A percentile compares a stretch with the other conserved stretches of the same genome.
Conservation (phyloP, 306 rosid species). For the Quercus aquifolioides region DNA sequence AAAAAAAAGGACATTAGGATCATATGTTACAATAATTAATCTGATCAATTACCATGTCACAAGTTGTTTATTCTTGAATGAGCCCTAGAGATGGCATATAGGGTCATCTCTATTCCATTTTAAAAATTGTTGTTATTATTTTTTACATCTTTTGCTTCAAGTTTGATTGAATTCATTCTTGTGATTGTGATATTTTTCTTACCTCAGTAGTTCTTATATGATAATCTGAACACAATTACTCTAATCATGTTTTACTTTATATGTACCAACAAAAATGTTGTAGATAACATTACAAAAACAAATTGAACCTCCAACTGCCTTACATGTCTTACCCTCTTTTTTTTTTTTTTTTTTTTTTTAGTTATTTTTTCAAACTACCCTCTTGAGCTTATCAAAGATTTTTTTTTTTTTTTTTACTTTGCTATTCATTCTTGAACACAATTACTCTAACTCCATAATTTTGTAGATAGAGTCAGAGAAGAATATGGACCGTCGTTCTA, state of each 20-base stretch:
- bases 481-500: no score
- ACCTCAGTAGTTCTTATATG: background rate
- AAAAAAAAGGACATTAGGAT: background rate
- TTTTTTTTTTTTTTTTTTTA: no score
- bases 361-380: no score
- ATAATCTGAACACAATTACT: background rate
- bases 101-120: background rate
- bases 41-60: background rate
- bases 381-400: no score
- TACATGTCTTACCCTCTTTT: no score
- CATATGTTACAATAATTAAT: background rate
- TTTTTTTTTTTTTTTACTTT: no score
- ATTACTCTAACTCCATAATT: no score
- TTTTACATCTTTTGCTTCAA: background rate
- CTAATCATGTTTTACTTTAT: constrained; percentile 36
- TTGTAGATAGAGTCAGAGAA: no score
- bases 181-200: background rate
- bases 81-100: background rate
- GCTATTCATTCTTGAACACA: no score
- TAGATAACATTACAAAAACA: no score
- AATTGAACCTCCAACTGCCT: no score
- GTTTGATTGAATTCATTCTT: background rate
- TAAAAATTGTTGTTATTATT: background rate
- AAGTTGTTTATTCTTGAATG: background rate
- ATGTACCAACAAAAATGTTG: no score